Base-by-base conservation (phyloP, 2,329 filamentous ascomycete genomes). In the Xylaria digitata region DNA sequence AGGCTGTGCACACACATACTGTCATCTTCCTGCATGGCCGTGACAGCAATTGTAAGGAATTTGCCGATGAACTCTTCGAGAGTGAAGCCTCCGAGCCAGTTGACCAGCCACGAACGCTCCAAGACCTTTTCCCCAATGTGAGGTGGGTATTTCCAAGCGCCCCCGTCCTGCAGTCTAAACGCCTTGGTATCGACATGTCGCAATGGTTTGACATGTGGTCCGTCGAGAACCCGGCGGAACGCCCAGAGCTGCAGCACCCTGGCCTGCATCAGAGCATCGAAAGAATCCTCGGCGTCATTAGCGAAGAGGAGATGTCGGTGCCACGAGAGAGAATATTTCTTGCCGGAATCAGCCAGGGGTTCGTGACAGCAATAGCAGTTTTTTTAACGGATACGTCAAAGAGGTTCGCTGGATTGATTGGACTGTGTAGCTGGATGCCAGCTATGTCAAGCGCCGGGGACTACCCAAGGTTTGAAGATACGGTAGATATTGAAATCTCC, bases 181-280 rank as follows among this genome's bases (percentile, higher is more conserved):
- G 74, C 9, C 76, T 75, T 55, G 70, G 56, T 7, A 59, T 45
- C 11, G 23, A 59, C 0, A 70, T 74, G 55, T 71, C 71, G 2
- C 76, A 77, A 34, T 79, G 75, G 77, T 79, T 79, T 52, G 76
- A 77, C 82, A 84, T 64, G 82, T 82, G 53, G 86, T 86, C 86
- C 75, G 68, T 85, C 80, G 43, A 88, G 76, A 65, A 85, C 78
- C 65, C 82, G 78, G 62, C 85, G 78, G 71, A 73, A 23, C 45
- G 23, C 1, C 42, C 59, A 1, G 70, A 74, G 53, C 61, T 76
- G 0, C 76, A 78, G 49, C 42, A 55, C 7, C 49, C 55, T 3
- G 73, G 75, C 0, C 67, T 79, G 6, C 49, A 49, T 6, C n/a
- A 68, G 2, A 77, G 75, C 55, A 56, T 75, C 30, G 32, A 63